phyloP scores from a whole-genome alignment of 352 stramenopile species.

The Phytopythium boreale region DNA sequence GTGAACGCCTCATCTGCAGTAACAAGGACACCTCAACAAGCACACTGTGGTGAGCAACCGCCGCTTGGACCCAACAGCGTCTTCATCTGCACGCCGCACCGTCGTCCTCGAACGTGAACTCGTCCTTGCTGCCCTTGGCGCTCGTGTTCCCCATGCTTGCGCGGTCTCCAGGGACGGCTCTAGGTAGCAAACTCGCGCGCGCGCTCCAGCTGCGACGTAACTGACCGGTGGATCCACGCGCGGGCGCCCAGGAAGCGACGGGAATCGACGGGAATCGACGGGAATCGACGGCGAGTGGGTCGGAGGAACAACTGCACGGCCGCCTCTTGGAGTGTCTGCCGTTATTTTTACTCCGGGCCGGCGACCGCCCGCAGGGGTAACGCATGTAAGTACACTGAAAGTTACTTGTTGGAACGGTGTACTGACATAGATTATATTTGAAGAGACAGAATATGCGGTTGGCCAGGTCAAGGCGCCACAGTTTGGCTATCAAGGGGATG shows the following conservation, averaged over 20 bases:
- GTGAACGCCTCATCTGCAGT: slow-evolving; percentile 83
- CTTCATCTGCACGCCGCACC: too few relatives aligned
- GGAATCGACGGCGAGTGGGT: too few relatives aligned
- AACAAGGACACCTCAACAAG: neutral
- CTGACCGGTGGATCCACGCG: neutral
- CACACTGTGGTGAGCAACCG: neutral
- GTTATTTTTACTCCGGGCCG: neutral
- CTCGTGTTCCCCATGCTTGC: slow-evolving; percentile 49
- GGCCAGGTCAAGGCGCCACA: neutral
- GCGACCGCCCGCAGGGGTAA: too few relatives aligned
- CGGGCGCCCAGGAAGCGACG: neutral
- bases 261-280: too few relatives aligned
- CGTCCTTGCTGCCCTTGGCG: slow-evolving; percentile 71
- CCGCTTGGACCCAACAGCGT: neutral
- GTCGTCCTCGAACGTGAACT: slow-evolving; percentile 82
- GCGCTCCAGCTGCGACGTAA: neutral
- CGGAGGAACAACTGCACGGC: too few relatives aligned
- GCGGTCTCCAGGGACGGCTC: neutral
- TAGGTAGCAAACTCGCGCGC: neutral
- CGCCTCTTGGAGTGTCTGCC: neutral
- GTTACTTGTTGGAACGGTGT: too few relatives aligned
- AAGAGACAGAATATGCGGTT: neutral
- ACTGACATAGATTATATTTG: neutral
- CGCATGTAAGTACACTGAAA: neutral
- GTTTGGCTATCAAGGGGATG: neutral